These are phyloP conservation scores for Gautieria morchelliformis DNA, from an alignment of 768 basidiomycete genomes.

Conservation along the genomic window DNA sequence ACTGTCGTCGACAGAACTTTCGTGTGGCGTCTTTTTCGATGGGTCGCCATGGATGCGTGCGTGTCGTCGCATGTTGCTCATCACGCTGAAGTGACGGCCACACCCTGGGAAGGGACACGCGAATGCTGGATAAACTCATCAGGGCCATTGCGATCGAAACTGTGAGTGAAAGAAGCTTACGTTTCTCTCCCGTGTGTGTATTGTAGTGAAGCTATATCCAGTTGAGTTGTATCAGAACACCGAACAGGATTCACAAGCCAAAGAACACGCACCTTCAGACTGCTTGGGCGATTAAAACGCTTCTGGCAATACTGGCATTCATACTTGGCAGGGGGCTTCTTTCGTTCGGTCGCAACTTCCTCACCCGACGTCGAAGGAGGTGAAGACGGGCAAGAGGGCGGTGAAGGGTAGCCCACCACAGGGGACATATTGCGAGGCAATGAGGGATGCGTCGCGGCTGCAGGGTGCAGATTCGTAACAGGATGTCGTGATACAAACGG, in stretches of 20 bases:
- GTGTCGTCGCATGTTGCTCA: conserved; percentile 85
- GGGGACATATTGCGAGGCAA: background rate
- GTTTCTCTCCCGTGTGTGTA: conserved; percentile 79
- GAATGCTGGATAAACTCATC: conserved; percentile 42
- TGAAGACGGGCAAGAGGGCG: background rate
- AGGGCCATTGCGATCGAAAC: conserved; percentile 2
- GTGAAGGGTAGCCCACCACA: background rate
- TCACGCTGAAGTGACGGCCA: conserved; percentile 74
- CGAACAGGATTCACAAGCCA: background rate
- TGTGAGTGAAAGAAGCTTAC: conserved; percentile 32
- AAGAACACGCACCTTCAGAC: conserved; percentile 49
- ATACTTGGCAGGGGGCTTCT: conserved; percentile 19
- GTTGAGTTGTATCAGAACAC: no score
- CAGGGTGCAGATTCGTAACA: background rate
- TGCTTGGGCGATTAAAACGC: conserved; percentile 74
- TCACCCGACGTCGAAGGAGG: conserved; percentile 3
- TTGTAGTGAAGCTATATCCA: conserved; percentile 63
- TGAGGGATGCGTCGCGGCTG: background rate
- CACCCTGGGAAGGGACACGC: conserved; percentile 66
- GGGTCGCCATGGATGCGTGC: conserved; percentile 49
- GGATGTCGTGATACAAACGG: background rate
- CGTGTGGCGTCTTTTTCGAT: background rate
- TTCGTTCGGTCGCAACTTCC: background rate
- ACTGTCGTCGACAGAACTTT: background rate
- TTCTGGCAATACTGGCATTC: conserved; percentile 75